phyloP scores from a whole-genome alignment of 208 protist genomes.

The Herpetomonas tarakana region DNA sequence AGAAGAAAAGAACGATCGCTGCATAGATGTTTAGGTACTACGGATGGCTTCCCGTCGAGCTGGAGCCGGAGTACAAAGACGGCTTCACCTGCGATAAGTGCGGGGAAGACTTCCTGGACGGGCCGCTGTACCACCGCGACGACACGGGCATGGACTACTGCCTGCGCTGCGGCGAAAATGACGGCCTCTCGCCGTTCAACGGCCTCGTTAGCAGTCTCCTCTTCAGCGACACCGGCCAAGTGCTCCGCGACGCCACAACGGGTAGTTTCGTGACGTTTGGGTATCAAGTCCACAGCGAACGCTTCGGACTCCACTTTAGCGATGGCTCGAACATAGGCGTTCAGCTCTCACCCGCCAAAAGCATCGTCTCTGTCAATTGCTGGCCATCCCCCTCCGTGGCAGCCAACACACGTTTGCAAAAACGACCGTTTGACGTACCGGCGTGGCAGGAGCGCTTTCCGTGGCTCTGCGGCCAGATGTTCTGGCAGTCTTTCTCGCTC shows the following conservation, averaged over 20 bases:
- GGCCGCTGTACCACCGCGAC: constrained; percentile 35
- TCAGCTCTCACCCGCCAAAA: not conserved
- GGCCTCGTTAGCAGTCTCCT: constrained; percentile 27
- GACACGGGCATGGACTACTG: constrained; percentile 32
- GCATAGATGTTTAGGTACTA: constrained; percentile 39
- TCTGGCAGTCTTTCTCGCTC: not conserved
- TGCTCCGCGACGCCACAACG: constrained; percentile 17
- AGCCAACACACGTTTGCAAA: no score
- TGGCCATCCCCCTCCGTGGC: not conserved
- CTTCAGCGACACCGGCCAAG: constrained; percentile 12
- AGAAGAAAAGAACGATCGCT: no score
- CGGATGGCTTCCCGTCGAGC: constrained; percentile 32
- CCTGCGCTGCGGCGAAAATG: constrained; percentile 19
- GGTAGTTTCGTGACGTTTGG: constrained; percentile 25
- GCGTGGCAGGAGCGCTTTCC: constrained; percentile 1
- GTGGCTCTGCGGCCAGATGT: not conserved
- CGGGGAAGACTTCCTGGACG: constrained; percentile 20
- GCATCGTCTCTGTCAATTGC: not conserved
- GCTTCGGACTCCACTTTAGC: constrained; percentile 16
- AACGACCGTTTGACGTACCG: no score
- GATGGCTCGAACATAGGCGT: constrained; percentile 15
- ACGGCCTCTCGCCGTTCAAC: constrained; percentile 18
- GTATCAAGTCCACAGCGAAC: constrained; percentile 20
- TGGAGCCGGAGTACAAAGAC: constrained; percentile 34
- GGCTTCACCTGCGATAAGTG: constrained; percentile 43